Percentiles rank a stretch among this genome's conserved stretches.
These are phyloP conservation scores for Colletotrichum neosansevieriae DNA, from an alignment of 2,329 filamentous ascomycete genomes.

Conservation along the genomic window DNA sequence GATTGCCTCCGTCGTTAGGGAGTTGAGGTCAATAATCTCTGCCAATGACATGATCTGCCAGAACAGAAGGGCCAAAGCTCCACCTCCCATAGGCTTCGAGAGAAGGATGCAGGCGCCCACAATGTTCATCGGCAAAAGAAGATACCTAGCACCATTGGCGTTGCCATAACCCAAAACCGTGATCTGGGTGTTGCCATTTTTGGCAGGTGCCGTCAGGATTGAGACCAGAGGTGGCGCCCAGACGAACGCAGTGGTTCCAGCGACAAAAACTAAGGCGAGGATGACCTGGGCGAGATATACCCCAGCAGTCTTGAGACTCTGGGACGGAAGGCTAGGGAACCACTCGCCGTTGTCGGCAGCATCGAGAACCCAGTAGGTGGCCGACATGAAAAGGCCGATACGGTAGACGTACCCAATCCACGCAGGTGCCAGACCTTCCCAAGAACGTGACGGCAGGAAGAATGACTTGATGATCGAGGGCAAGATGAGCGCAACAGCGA, in stretches of 20 bases:
- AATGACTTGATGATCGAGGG: slow-evolving; percentile 84
- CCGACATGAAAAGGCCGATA: slow-evolving; percentile 78
- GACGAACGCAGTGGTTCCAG: slow-evolving; percentile 85
- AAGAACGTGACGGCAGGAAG: slow-evolving; percentile 84
- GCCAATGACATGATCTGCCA: slow-evolving; percentile 90
- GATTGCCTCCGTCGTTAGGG: slow-evolving; percentile 75
- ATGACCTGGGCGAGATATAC: slow-evolving; percentile 84
- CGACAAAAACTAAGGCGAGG: slow-evolving; percentile 83
- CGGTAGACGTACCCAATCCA: slow-evolving; percentile 89
- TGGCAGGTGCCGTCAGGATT: slow-evolving; percentile 68
- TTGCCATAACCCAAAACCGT: slow-evolving; percentile 93
- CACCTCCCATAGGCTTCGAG: slow-evolving; percentile 94
- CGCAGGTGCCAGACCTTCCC: slow-evolving; percentile 84
- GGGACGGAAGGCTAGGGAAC: slow-evolving; percentile 71
- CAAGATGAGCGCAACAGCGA: slow-evolving; percentile 76
- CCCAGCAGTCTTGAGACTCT: slow-evolving; percentile 77
- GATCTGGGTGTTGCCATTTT: slow-evolving; percentile 66
- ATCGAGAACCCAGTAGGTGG: slow-evolving; percentile 89
- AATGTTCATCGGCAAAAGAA: slow-evolving; percentile 85
- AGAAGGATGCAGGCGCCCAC: slow-evolving; percentile 82
- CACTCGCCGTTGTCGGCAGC: slow-evolving; percentile 88
- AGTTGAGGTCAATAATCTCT: slow-evolving; percentile 72
- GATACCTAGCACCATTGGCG: slow-evolving; percentile 89
- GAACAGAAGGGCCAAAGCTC: slow-evolving; percentile 82
- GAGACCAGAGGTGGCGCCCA: slow-evolving; percentile 89